Conservation (phyloP, 306 rosid genomes). For the Vicia faba region DNA sequence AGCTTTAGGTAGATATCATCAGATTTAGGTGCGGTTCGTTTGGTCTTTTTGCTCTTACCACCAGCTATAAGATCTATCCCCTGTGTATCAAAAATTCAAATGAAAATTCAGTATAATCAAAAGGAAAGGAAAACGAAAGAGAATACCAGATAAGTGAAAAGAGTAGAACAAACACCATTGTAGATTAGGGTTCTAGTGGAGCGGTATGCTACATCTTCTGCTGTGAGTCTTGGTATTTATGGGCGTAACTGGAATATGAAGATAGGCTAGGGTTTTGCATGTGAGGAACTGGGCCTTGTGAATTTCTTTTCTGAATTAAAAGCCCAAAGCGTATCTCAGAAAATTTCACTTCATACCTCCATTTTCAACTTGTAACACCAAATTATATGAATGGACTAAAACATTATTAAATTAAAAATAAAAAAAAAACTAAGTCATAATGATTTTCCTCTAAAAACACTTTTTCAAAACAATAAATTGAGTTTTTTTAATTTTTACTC, state of each 20-base stretch:
- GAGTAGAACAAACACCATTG: slow-evolving; percentile 30
- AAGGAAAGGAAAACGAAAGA: background rate
- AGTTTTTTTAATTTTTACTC: too few relatives aligned
- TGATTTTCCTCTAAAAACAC: too few relatives aligned
- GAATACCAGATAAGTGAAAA: rapidly evolving
- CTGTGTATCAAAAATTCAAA: slow-evolving; percentile 31
- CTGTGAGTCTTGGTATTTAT: background rate
- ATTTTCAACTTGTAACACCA: too few relatives aligned
- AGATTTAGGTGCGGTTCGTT: slow-evolving; percentile 78
- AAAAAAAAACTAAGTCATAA: too few relatives aligned
- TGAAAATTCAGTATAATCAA: background rate
- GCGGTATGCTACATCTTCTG: background rate
- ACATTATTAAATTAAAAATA: too few relatives aligned
- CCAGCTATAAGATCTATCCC: slow-evolving; percentile 73
- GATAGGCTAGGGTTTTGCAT: slow-evolving; percentile 41
- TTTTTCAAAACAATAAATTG: too few relatives aligned
- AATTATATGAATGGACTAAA: too few relatives aligned
- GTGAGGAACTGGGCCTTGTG: slow-evolving; percentile 10
- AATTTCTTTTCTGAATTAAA: background rate
- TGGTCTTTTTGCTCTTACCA: slow-evolving; percentile 82
- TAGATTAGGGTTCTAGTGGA: slow-evolving; percentile 3
- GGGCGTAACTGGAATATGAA: background rate
- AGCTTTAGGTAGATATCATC: slow-evolving; percentile 75
- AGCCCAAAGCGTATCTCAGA: too few relatives aligned
- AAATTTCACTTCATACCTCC: too few relatives aligned